Percentiles rank a stretch among this genome's conserved stretches.
phyloP scores from a whole-genome alignment of 192 early-diverging fungal genomes.

The Coemansia sp. region DNA sequence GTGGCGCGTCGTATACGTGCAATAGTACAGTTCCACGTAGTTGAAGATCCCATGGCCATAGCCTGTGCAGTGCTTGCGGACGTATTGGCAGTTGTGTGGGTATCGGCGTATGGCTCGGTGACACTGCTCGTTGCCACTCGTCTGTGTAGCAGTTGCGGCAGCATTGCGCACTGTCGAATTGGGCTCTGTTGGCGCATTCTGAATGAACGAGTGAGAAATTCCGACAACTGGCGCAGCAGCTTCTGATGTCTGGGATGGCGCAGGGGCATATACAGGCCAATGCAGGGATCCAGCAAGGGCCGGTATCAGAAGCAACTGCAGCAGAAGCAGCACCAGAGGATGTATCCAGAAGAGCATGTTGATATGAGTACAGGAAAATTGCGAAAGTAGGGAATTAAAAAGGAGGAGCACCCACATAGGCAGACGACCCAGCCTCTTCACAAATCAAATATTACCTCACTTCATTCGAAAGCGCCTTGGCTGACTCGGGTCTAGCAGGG shows the following conservation, averaged over 20 bases:
- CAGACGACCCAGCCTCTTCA: neutral
- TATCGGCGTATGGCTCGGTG: slow-evolving; percentile 52
- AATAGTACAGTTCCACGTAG: slow-evolving; percentile 56
- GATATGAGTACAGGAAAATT: neutral
- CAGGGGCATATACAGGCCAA: neutral
- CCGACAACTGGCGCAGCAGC: neutral
- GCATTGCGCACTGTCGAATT: neutral
- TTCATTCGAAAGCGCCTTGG: neutral
- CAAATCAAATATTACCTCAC: neutral
- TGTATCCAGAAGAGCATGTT: neutral
- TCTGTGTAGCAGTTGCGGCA: neutral
- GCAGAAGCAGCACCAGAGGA: neutral
- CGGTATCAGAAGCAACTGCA: slow-evolving; percentile 7
- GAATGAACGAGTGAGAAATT: slow-evolving; percentile 3
- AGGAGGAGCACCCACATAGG: neutral
- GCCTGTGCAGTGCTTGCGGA: slow-evolving; percentile 62
- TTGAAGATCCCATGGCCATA: slow-evolving; percentile 59
- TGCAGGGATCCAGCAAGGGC: neutral
- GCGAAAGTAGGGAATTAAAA: neutral
- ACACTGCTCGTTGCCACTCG: slow-evolving; percentile 20
- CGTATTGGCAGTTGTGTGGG: slow-evolving; percentile 60
- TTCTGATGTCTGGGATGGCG: neutral
- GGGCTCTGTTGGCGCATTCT: neutral
- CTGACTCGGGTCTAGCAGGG: neutral
- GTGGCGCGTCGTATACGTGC: slow-evolving; percentile 20